phyloP scores from a whole-genome alignment of 257 asterid species.

The Ballota nigra region DNA sequence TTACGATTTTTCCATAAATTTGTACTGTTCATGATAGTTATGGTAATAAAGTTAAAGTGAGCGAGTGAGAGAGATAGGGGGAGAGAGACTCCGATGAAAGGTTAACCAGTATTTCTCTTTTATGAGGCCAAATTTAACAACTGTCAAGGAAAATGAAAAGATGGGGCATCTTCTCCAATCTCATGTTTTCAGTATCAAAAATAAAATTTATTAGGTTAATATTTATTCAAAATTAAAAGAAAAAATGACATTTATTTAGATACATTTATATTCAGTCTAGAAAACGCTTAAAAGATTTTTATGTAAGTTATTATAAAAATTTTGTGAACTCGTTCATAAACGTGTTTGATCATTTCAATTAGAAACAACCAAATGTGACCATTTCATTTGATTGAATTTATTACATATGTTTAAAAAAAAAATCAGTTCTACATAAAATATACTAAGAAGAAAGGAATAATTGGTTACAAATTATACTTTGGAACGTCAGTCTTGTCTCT shows the following conservation, averaged over 20 bases:
- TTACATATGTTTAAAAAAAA: neutral
- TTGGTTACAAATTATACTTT: constrained; percentile 8
- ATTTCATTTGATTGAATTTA: neutral
- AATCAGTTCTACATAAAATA: neutral
- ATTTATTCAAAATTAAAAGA: no score
- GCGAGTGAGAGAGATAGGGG: neutral
- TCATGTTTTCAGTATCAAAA: neutral
- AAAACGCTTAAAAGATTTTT: no score
- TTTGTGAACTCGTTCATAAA: no score
- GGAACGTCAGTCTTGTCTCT: neutral
- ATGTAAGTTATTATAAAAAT: no score
- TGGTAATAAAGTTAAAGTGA: neutral
- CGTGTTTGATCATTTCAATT: no score
- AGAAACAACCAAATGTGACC: no score
- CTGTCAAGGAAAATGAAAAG: neutral
- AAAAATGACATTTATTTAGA: no score
- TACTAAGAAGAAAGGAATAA: constrained; percentile 32
- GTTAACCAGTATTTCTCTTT: neutral
- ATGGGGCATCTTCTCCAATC: neutral
- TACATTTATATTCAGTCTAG: no score
- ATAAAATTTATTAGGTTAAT: neutral
- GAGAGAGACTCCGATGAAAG: neutral
- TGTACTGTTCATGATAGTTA: neutral
- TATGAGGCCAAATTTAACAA: neutral
- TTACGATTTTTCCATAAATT: no score